Percentiles rank a stretch among this genome's conserved stretches.
phyloP scores from a whole-genome alignment of 2,329 filamentous ascomycete genomes.

The Aspergillus sp. region DNA sequence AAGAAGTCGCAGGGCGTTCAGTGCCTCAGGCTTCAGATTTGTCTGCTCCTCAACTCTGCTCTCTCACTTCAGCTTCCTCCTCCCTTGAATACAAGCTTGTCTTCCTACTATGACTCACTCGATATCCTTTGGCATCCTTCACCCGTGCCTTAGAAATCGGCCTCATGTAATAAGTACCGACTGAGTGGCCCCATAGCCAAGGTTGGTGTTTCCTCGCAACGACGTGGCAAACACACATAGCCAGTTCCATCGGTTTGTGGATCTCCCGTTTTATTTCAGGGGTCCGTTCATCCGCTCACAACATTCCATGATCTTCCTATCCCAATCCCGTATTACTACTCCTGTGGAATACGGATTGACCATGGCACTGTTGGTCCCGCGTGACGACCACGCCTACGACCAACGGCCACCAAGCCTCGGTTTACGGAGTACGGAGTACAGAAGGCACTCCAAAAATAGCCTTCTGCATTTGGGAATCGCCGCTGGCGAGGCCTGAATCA shows the following conservation, averaged over 20 bases:
- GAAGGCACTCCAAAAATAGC: slow-evolving; percentile 1
- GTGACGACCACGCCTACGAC: neutral
- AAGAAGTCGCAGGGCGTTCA: neutral
- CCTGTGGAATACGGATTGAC: neutral
- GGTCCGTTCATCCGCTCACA: neutral
- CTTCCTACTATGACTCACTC: slow-evolving; percentile 4
- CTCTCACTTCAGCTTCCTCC: neutral
- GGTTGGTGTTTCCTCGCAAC: slow-evolving; percentile 11
- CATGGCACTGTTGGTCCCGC: neutral
- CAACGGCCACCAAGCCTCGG: neutral
- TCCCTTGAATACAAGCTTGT: neutral
- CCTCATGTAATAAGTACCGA: slow-evolving; percentile 2
- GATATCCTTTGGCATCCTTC: neutral
- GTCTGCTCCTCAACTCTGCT: neutral
- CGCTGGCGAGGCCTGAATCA: neutral
- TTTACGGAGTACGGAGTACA: neutral
- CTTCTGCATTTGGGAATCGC: slow-evolving; percentile 2
- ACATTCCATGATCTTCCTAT: neutral
- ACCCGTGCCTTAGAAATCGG: neutral
- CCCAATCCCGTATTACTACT: neutral
- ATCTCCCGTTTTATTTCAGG: slow-evolving; percentile 21
- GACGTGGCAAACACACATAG: slow-evolving; percentile 26
- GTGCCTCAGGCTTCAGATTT: neutral
- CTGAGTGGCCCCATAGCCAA: slow-evolving; percentile 17
- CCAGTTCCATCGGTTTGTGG: slow-evolving; percentile 16